These are phyloP conservation scores for Hevea brasiliensis DNA, from an alignment of 345 rosid genomes.

Conservation along the genomic window DNA sequence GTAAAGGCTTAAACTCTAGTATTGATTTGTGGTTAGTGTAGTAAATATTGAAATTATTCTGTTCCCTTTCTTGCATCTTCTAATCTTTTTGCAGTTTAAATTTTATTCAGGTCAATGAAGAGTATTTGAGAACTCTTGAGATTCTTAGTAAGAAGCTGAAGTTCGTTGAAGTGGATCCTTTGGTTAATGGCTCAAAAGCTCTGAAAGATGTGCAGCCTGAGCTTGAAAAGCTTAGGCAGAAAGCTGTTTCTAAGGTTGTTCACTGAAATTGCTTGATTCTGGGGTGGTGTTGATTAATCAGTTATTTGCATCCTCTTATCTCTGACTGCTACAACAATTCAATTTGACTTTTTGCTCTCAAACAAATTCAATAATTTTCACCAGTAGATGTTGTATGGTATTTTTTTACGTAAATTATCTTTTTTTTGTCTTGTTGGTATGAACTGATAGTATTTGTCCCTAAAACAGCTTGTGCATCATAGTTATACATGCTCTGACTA, in stretches of 20 bases:
- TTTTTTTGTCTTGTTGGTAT: not conserved
- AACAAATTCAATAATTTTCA: not conserved
- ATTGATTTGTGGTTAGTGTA: constrained; percentile 6
- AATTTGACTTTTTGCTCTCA: not conserved
- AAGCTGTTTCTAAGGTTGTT: constrained; percentile 89
- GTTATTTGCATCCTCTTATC: not conserved
- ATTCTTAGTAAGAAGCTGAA: constrained; percentile 91
- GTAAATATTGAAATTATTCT: constrained; percentile 3
- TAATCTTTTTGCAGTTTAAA: constrained; percentile 27
- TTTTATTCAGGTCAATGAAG: constrained; percentile 80
- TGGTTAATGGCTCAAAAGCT: constrained; percentile 81
- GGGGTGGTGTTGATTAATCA: constrained; percentile 3
- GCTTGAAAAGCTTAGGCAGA: constrained; percentile 94
- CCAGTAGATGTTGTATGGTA: not conserved
- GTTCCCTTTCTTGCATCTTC: constrained; percentile 3
- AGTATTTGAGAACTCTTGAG: constrained; percentile 84
- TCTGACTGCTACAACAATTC: not conserved
- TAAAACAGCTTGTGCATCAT: not conserved
- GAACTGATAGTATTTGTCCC: not conserved
- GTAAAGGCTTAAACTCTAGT: not conserved
- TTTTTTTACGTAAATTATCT: not conserved
- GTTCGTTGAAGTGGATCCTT: constrained; percentile 71
- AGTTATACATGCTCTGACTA: not conserved
- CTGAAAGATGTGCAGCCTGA: constrained; percentile 96
- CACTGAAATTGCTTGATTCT: constrained; percentile 5